Base-by-base conservation (phyloP, 768 basidiomycete species). In the Pisolithus albus region DNA sequence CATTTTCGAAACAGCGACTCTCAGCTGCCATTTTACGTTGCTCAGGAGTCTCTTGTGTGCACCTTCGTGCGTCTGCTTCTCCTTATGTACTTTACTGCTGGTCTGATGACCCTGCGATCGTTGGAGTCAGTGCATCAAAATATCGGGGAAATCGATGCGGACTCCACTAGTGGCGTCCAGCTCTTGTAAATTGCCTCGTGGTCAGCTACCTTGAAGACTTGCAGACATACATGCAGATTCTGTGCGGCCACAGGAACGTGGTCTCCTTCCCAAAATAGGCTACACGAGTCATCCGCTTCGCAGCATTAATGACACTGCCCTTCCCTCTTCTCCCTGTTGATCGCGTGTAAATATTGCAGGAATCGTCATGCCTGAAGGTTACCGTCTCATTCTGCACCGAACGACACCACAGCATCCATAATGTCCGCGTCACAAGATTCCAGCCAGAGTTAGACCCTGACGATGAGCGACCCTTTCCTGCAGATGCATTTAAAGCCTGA, bases 231-330 rank as follows among this genome's bases (percentile, higher is more conserved):
- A 69, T 56, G 65, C 49, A 59, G 56, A 51, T 57, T 53, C 64
- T 67, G 67, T 63, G 64, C 56, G 57, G 66, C 62, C 64, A 53
- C 55, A 15, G 46, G 56, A 67, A 67, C 66, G 66, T 67, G 66
- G 68, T 56, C 36, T 32, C 13, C 32, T 39, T 58, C 62, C 56
- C 62, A 69, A 69, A 64, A 56, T 57, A 57, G 56, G 50, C 53
- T 40, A 38, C 34, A 46, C 54, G 47, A 54, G 45, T 52, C 55
- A 54, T 47, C 41, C 49, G 52, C 46, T 53, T 56, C 16, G 42
- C 51, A 59, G 62, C 53, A 49, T 49, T 21, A 52, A 45, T 47
- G 48, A 56, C 65, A 66, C 65, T 56, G 64, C 67, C 61, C 8
- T 67, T 23, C 56, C 39, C 34, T 34, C 51, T 54, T 56, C 47